Conservation (phyloP, 345 rosid genomes). For the Salix udensis region DNA sequence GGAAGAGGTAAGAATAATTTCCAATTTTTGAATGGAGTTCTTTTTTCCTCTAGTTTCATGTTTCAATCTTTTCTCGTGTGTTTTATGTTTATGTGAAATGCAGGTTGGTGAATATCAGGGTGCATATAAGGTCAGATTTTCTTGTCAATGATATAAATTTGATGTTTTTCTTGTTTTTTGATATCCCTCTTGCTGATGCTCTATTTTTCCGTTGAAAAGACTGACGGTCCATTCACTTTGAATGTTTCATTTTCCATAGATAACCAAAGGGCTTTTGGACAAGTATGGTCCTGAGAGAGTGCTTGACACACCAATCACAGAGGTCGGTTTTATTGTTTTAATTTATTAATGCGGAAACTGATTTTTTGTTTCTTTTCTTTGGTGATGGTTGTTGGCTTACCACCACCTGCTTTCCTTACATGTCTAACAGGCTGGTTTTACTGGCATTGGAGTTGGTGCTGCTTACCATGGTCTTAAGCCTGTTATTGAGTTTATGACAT, state of each 20-base stretch:
- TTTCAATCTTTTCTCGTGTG: slow-evolving; percentile 1
- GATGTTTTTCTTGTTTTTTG: neutral
- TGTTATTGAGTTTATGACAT: slow-evolving; percentile 87
- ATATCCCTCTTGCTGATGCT: neutral
- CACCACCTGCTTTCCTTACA: slow-evolving; percentile 11
- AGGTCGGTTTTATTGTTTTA: slow-evolving; percentile 39
- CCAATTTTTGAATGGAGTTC: neutral
- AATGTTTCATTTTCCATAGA: slow-evolving; percentile 29
- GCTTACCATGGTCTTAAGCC: slow-evolving; percentile 87
- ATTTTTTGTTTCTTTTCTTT: neutral
- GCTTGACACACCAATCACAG: slow-evolving; percentile 89
- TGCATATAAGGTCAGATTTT: slow-evolving; percentile 83
- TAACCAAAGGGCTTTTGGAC: slow-evolving; percentile 75
- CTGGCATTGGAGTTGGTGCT: slow-evolving; percentile 96
- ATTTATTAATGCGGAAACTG: neutral
- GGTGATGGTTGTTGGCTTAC: neutral
- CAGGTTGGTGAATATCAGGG: slow-evolving; percentile 99
- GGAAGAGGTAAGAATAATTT: slow-evolving; percentile 61
- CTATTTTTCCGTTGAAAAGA: neutral
- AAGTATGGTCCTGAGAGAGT: slow-evolving; percentile 95
- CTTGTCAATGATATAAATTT: neutral
- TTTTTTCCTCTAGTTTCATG: neutral
- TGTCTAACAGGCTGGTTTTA: slow-evolving; percentile 79
- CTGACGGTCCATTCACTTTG: slow-evolving; percentile 7
- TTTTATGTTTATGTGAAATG: slow-evolving; percentile 12